Base-by-base conservation (phyloP, 2,329 filamentous ascomycete genomes). In the Cercospora citrullina region DNA sequence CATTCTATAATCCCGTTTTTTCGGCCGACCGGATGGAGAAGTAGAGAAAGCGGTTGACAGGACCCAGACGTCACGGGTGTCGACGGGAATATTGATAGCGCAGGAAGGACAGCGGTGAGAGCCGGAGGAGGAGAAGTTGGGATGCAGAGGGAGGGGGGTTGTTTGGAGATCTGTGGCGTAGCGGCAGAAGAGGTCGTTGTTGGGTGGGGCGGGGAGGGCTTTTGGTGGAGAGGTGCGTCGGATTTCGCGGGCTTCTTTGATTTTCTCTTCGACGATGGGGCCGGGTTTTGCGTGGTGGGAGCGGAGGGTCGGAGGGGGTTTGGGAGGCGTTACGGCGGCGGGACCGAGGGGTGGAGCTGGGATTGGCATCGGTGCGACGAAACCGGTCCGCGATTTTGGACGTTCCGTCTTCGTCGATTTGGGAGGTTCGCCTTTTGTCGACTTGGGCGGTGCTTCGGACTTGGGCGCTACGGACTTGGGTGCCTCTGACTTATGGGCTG, bases 51-150 rank as follows among this genome's bases (percentile, higher is more conserved):
- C 58, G 28, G 67, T 72, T 26, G 61, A 65, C n/a, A 74, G 63
- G 5, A 72, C 68, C 72, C 72, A 74, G 9, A 71, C 64, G 42
- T 72, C 72, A 51, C 71, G 69, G 3, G 65, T 71, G 58, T 73
- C 69, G 55, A 74, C 72, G 3, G 72, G 72, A 14, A 74, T 72
- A 7, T 28, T 45, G 28, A 70, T 59, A n/a, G 66, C 57, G 64
- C 72, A 74, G 9, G 68, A 62, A 6, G 72, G 72, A 68, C 71
- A 72, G 66, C 68, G 65, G 33, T 72, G 71, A 9, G 57, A 60
- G 18, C 69, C 71, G 9, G 55, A 60, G 16, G 66, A 65, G 16
- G 60, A 65, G 61, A 71, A 72, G 28, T 66, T 60, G 57, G 60
- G 58, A 59, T 69, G 64, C 3, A 72, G 68, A 4, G 71, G 69